Evolutionary conservation across 176 grass and related monocot genomes (phyloP), one percentile per base, ranked within the genome.

Genomic region (Oryza punctata): DNA sequence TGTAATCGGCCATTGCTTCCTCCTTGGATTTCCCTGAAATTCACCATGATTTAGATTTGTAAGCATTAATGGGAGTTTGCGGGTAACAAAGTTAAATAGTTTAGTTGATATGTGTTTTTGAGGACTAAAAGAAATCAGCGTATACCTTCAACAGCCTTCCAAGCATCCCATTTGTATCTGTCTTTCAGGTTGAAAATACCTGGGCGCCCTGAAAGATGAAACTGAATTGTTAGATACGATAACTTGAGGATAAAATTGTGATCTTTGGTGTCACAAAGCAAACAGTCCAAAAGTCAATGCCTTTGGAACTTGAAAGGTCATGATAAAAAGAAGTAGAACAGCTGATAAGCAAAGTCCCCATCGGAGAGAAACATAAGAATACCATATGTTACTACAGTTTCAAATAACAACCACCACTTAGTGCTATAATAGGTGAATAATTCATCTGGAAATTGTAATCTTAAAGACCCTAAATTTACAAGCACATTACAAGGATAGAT

Each of bases 101-200:
- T 80, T 80, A 24, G 19, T 8, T 61, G 8, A 6, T 8, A 67
- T 10, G 45, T 43, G 37, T 12, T 33, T 18, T 65, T 43, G 45
- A 11, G 25, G 10, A 14, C 3, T 3, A 12, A 1, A 44, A 29
- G 24, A 14, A 12, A 44, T 67, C 32, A 21, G 21, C 21, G 5
- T 67, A 98, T 67, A 98, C 91, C 92, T 95, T 98, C 88, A 29
- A 90, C 86, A 5, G 82, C 68, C 76, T 95, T 95, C 93, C 96
- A 98, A 60, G 93, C 89, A 81, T 98, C 91, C 93, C 93, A 98
- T 50, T 98, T 98, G 61, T 89, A 89, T 77, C 59, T 90, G 12
- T 96, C 91, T 77, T 78, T 96, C 78, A 91, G 25, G 81, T 80
- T 93, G 81, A 93, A 93, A 41, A 93, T 66, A 19, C 88, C 88